Base-by-base conservation (phyloP, 257 asterid genomes). In the Ajuga chamaepitys region DNA sequence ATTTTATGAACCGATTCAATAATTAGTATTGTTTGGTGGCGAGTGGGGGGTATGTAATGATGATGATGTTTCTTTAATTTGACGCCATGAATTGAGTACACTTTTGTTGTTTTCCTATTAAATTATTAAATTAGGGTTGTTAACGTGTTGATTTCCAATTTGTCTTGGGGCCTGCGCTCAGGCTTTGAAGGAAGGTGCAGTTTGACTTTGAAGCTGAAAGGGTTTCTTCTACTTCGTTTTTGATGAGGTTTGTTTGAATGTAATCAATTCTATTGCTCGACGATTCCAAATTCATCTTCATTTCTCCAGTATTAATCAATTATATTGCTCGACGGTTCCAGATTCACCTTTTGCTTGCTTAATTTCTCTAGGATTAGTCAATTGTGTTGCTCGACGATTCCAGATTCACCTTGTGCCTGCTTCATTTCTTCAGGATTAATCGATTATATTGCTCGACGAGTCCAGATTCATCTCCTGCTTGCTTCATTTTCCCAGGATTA, bases 181-280 rank as follows among this genome's bases (percentile, higher is more conserved):
- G 85, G 83, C 76, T 78, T 73, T 68, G 82, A 79, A 81, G 82
- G 86, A 75, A 74, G 76, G 81, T 70, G 82, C 57, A 51, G 76
- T 78, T 84, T 83, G 90, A 79, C 89, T 87, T 83, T 83, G 82
- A 64, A 79, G 82, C 76, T 55, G 74, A 73, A 80, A 68, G 78
- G 80, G 73, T 58, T 59, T 34, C 44, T 66, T 61, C 52, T 7
- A 12, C 60, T 62, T 66, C 41, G 69, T 30, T 63, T 34, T 63
- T 42, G 38, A 55, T 73, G 75, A 46, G 78, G 74, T 74, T 55
- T 42, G 67, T 35, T 53, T 14, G 48, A 21, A 50, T 60, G 42
- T n/a, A n/a, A n/a, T n/a, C n/a, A n/a, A n/a, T n/a, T n/a, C n/a
- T n/a, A n/a, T n/a, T n/a, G n/a, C n/a, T n/a, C n/a, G n/a, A n/a